Evolutionary conservation across 139 green algal species (phyloP).

Genomic region (Penium margaritaceum): DNA sequence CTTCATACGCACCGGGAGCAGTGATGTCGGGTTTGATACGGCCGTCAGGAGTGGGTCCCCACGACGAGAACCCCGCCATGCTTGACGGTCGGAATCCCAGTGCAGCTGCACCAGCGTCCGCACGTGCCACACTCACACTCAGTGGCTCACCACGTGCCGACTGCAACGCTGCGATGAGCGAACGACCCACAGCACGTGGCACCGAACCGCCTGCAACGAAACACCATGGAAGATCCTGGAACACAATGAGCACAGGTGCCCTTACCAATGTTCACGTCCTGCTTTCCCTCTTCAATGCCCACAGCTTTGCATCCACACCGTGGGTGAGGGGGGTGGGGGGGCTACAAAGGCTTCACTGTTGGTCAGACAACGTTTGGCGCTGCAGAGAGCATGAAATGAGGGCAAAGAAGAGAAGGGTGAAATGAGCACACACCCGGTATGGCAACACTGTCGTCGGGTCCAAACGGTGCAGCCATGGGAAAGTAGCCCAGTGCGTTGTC

Average conservation of each 20-base stretch:
- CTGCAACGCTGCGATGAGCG: too few relatives aligned
- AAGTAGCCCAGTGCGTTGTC: constrained; percentile 23
- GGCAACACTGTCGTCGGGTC: not conserved
- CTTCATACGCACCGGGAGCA: constrained; percentile 34
- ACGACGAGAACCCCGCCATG: constrained; percentile 46
- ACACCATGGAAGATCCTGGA: too few relatives aligned
- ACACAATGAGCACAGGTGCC: too few relatives aligned
- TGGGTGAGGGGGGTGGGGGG: too few relatives aligned
- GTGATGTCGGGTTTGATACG: constrained; percentile 55
- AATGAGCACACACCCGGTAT: constrained; percentile 7
- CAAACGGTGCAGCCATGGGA: constrained; percentile 11
- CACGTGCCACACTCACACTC: too few relatives aligned
- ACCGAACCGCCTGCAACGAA: constrained; percentile 4
- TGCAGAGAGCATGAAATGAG: not conserved
- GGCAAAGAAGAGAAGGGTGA: not conserved
- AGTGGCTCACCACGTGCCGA: too few relatives aligned
- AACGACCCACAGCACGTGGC: constrained; percentile 16
- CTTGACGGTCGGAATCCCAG: not conserved
- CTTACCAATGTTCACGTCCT: too few relatives aligned
- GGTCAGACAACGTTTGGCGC: too few relatives aligned
- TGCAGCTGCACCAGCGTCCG: too few relatives aligned
- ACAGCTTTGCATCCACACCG: too few relatives aligned
- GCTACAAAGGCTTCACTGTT: too few relatives aligned
- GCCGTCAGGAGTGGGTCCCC: constrained; percentile 49
- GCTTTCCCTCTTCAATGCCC: too few relatives aligned